Percentiles rank a stretch among this genome's conserved stretches.
These are phyloP conservation scores for Kazachstania kunashirensis DNA, from an alignment of 805 yeast genomes.

Conservation along the genomic window DNA sequence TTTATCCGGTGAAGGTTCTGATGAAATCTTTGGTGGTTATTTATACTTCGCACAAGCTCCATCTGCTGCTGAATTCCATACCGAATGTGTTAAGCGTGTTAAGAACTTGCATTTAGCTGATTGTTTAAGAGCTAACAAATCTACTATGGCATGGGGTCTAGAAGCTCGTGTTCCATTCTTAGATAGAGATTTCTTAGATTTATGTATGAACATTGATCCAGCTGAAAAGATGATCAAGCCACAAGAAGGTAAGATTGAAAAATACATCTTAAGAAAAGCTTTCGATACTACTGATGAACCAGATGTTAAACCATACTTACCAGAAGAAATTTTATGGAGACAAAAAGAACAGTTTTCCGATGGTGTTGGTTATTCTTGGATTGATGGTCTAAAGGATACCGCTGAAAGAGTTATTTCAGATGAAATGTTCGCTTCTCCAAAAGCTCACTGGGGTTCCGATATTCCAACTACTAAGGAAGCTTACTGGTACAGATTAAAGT, in stretches of 20 bases:
- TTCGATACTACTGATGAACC: constrained; percentile 89
- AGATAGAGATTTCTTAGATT: constrained; percentile 84
- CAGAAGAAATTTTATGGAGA: constrained; percentile 96
- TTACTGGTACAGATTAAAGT: constrained; percentile 95
- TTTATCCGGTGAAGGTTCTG: constrained; percentile 96
- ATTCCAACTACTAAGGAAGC: constrained; percentile 97
- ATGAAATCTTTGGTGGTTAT: constrained; percentile 98
- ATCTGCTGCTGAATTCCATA: constrained; percentile 82
- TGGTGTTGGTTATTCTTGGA: constrained; percentile 99
- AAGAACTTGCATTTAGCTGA: constrained; percentile 96
- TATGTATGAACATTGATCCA: constrained; percentile 92
- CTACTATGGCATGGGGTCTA: constrained; percentile 99
- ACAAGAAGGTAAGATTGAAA: constrained; percentile 74
- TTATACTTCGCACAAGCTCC: constrained; percentile 97
- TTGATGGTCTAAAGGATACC: constrained; percentile 91
- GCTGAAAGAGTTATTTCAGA: constrained; percentile 82
- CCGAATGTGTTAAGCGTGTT: constrained; percentile 90
- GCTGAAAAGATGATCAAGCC: constrained; percentile 75
- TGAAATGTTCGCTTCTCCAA: constrained; percentile 83
- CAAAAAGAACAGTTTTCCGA: constrained; percentile 99
- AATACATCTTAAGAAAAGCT: constrained; percentile 94
- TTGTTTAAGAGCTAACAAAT: constrained; percentile 97
- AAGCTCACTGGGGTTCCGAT: constrained; percentile 93
- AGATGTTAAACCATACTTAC: constrained; percentile 71
- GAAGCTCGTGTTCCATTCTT: constrained; percentile 99